Percentiles rank a stretch among this genome's conserved stretches.
phyloP scores from a whole-genome alignment of 139 green algal genomes.

The Astrephomene gubernaculifera region DNA sequence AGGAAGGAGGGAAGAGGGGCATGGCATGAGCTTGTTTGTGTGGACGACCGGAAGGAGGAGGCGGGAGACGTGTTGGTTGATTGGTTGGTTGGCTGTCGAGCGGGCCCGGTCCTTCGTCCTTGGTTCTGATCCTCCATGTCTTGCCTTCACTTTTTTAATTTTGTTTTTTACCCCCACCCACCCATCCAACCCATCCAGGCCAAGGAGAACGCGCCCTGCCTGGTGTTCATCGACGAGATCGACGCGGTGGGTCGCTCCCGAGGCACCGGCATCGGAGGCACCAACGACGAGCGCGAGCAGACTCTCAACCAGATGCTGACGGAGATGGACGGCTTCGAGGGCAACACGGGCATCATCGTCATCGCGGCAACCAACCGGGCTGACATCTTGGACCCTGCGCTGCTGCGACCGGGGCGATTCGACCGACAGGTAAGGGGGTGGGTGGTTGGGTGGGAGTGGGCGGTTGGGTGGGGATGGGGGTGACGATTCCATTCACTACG shows the following conservation, averaged over 20 bases:
- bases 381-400: conserved; percentile 98
- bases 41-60: too few relatives aligned
- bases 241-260: conserved; percentile 97
- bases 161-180: too few relatives aligned
- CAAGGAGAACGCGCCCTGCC: conserved; percentile 95
- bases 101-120: too few relatives aligned
- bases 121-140: too few relatives aligned
- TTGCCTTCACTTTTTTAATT: too few relatives aligned
- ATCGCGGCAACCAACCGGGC: conserved; percentile 99
- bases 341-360: conserved; percentile 99
- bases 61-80: too few relatives aligned
- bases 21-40: too few relatives aligned
- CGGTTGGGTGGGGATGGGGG: too few relatives aligned
- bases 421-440: conserved; percentile 84
- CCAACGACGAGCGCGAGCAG: conserved; percentile 99
- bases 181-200: conserved; percentile 46
- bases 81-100: too few relatives aligned
- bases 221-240: conserved; percentile 99
- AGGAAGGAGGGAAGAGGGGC: too few relatives aligned
- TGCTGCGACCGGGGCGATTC: conserved; percentile 99
- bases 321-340: conserved; percentile 99
- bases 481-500: too few relatives aligned
- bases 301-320: conserved; percentile 95
- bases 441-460: too few relatives aligned
- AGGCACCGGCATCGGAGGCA: conserved; percentile 97